Base-by-base conservation (phyloP, 2,329 filamentous ascomycete genomes). In the Claviceps sp. region DNA sequence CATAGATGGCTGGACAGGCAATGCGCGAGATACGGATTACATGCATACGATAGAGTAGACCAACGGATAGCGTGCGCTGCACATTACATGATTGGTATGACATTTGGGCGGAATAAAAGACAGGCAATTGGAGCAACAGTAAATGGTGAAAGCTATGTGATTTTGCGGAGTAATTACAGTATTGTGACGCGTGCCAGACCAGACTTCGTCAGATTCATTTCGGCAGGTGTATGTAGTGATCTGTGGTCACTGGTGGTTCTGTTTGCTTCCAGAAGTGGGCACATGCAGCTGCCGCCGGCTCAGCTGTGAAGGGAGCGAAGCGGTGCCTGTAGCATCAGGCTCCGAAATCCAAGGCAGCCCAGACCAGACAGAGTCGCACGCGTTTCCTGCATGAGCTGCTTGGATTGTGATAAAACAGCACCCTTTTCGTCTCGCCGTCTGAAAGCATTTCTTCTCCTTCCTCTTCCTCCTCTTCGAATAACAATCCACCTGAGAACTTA, bases 181-280 rank as follows among this genome's bases (percentile, higher is more conserved):
- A 22, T 26, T 22, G 38, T 34, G 10, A 14, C 42, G 42, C 14
- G 16, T 46, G 16, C 11, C 3, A n/a, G 11, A 5, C 3, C 19
- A 39, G 4, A 22, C 46, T 5, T 39, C 34, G 13, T 47, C 46
- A 14, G 16, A 42, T 8, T n/a, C n/a, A n/a, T n/a, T n/a, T n/a
- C 17, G 26, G 26, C 13, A 37, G 41, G 48, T 43, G 24, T 24
- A 24, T 43, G 24, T 24, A 24, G 24, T 24, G 24, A 24, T 6
- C 4, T 19, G 13, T 45, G 16, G 34, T 16, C 38, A 19, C 34
- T 13, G n/a, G 52, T 52, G 57, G 53, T 64, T 63, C 62, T 61
- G 55, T 50, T 44, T 52, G 56, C 41, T 63, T 64, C 61, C 60
- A 64, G 37, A 26, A 48, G 8, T 26, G n/a, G 61, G 26, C 22